Percentiles rank a stretch among this genome's conserved stretches.
phyloP scores from a whole-genome alignment of 441 rosid genomes.

The Pelargonium cotyledonis region DNA sequence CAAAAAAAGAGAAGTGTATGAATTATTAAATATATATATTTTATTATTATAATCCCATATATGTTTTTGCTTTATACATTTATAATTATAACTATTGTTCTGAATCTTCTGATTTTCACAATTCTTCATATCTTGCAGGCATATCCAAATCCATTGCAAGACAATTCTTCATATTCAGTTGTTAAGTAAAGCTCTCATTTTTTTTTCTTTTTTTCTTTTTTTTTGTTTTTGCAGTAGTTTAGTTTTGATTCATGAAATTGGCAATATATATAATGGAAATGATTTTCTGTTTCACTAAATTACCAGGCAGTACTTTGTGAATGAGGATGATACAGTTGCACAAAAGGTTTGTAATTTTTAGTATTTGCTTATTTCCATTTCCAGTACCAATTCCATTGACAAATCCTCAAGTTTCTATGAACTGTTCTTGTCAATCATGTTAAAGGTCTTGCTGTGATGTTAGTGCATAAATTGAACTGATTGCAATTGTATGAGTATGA shows the following conservation, averaged over 20 bases:
- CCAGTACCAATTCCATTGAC: neutral
- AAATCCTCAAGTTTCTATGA: neutral
- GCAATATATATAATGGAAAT: neutral
- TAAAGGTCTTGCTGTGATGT: neutral
- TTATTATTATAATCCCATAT: too few species aligned
- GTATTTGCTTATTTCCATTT: too few species aligned
- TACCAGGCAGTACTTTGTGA: slow-evolving; percentile 77
- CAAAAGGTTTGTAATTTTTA: slow-evolving; percentile 44
- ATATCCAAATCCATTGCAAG: slow-evolving; percentile 66
- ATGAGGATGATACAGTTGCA: slow-evolving; percentile 77
- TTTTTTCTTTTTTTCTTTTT: too few species aligned
- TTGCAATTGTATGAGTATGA: too few species aligned
- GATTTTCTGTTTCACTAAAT: too few species aligned
- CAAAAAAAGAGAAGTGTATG: neutral
- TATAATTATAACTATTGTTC: neutral
- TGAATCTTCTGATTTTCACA: neutral
- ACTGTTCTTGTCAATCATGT: neutral
- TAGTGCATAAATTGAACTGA: too few species aligned
- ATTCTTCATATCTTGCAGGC: slow-evolving; percentile 36
- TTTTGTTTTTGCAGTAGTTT: neutral
- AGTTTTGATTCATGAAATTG: neutral
- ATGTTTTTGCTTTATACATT: too few species aligned
- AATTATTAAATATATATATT: too few species aligned
- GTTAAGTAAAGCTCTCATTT: slow-evolving; percentile 54
- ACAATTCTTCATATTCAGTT: slow-evolving; percentile 81